Base-by-base conservation (phyloP, 805 yeast species). In the Yamadazyma tumulicola region DNA sequence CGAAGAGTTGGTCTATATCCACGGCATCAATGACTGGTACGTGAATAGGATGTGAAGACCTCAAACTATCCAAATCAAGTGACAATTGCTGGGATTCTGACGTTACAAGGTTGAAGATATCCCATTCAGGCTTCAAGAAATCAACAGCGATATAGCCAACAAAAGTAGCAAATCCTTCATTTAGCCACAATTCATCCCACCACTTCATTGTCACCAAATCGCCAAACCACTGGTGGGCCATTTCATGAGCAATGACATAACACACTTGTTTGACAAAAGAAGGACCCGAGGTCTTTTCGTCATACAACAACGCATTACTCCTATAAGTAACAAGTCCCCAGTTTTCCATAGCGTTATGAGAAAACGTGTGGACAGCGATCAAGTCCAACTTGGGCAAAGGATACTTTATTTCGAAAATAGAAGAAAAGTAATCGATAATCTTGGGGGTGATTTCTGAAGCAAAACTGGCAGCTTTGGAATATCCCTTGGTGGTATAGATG, bases 141-240 rank as follows among this genome's bases (percentile, higher is more conserved):
- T 82, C 80, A 34, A 81, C 81, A 12, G 88, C 80, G 35, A 72
- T 62, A 71, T 74, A 81, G 3, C 87, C 85, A 53, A 82, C 83
- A 80, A 85, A 85, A 18, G 95, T 85, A 12, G 95, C 95, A 61
- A 85, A 85, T 10, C 94, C 93, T 61, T 85, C 95, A 53, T 85
- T 85, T 42, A 85, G 74, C 95, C 95, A 85, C 46, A 85, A 69
- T 49, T 84, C 93, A 49, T 85, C 86, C 95, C 95, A 85, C 93
- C 94, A 86, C 50, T 82, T 79, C 95, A 85, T 86, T 30, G 95
- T 86, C 41, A 85, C 91, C 48, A 82, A 72, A 58, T 86, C 81
- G 37, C 95, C 95, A 51, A 85, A 86, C 95, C 95, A 86, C 55
- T 86, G 93, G 59, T 85, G 95, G 8, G 94, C 94, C 38, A 85